A percentile compares a stretch with the other conserved stretches of the same genome.
Evolutionary conservation across 495 filamentous ascomycete species (phyloP).

Genomic region (Penicillium cosmopolitanum): DNA sequence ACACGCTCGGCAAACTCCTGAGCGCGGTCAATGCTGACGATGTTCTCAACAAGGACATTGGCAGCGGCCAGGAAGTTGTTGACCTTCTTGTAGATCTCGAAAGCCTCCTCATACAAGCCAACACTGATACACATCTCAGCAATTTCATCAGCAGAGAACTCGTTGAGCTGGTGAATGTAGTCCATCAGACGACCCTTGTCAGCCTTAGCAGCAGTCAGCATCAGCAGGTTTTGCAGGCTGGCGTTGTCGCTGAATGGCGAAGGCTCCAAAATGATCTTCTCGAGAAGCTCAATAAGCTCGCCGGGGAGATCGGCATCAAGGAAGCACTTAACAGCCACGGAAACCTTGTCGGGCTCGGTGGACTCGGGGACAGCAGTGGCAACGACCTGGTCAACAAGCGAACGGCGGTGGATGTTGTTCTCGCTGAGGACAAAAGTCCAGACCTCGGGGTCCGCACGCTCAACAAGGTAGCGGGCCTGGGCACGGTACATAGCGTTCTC

Average conservation of each 20-base stretch:
- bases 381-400: constrained; percentile 94
- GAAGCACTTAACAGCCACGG: constrained; percentile 91
- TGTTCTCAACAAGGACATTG: constrained; percentile 92
- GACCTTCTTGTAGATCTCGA: constrained; percentile 98
- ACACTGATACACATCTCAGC: constrained; percentile 91
- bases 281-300: constrained; percentile 95
- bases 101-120: constrained; percentile 94
- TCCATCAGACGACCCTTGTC: constrained; percentile 95
- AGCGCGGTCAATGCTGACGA: constrained; percentile 97
- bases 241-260: constrained; percentile 96
- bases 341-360: constrained; percentile 92
- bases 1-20: constrained; percentile 96
- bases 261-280: constrained; percentile 99
- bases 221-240: constrained; percentile 93
- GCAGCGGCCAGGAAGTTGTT: constrained; percentile 83
- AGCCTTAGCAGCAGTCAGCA: constrained; percentile 95
- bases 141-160: constrained; percentile 91
- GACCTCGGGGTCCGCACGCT: constrained; percentile 85
- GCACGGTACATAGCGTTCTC: constrained; percentile 99
- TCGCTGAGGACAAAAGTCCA: constrained; percentile 94
- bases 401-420: constrained; percentile 92
- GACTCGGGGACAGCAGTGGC: constrained; percentile 95
- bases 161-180: constrained; percentile 89
- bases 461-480: constrained; percentile 92
- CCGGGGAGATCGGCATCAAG: constrained; percentile 85